Base-by-base conservation (phyloP, 495 filamentous ascomycete genomes). In the Xylaria castorea region DNA sequence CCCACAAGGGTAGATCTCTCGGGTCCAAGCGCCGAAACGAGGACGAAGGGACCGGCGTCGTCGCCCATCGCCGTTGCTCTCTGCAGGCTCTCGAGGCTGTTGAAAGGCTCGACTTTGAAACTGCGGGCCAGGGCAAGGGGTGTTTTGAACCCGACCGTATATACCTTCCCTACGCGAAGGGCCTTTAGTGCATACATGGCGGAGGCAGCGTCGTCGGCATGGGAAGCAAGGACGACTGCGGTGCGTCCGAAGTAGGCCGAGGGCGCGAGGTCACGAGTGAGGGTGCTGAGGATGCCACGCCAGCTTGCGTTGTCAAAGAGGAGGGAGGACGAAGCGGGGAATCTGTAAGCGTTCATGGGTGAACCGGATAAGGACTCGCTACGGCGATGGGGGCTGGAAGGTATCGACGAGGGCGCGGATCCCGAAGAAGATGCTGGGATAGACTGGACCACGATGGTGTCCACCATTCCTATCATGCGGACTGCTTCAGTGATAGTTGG, bases 1-100 rank as follows among this genome's bases (percentile, higher is more conserved):
- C 91, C 91, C n/a, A 95, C 92, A 18, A 95, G 86, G 68, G 91
- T 85, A 16, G 90, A 92, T 81, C 93, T 94, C 76, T 94, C 92
- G 2, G 91, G 89, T 0, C 92, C 91, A 18, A 96, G 80, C 6
- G 92, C 93, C 14, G 91, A 94, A 36, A 95, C 88, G 67, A 96
- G 91, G 7, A 92, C 90, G 75, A 96, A 95, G 1, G 93, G 93
- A 69, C 92, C 89, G 60, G 90, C 87, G 4, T 82, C 77, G 34
- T 78, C 74, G 50, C 80, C 79, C 40, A 83, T 80, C 70, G 78
- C 83, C 11, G 83, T 83, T 14, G 93, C 90, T 42, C 88, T 78
- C 78, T 94, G 92, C 22, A 95, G 88, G 40, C 91, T 91, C 74
- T 94, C 93, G 62, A 95, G 89, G 36, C 89, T 92, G 22, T 91